phyloP scores from a whole-genome alignment of 208 protist genomes.

The Trypanosoma melophagium region DNA sequence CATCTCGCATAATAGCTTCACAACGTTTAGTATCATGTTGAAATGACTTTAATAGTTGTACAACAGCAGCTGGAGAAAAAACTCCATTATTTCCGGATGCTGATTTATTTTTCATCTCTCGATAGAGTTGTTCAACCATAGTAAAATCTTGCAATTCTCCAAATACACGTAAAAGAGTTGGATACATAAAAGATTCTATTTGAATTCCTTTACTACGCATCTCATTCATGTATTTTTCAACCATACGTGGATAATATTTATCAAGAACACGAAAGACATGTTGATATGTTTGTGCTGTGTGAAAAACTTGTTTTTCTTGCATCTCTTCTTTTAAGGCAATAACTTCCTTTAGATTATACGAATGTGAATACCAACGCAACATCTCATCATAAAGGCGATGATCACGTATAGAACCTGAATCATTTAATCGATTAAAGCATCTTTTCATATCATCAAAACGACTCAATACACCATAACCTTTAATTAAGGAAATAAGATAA shows the following conservation, averaged over 20 bases:
- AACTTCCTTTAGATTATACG: slow-evolving; percentile 86
- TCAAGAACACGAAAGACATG: slow-evolving; percentile 86
- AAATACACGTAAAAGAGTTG: slow-evolving; percentile 86
- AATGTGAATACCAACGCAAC: slow-evolving; percentile 83
- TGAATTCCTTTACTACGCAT: slow-evolving; percentile 76
- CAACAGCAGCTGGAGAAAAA: slow-evolving; percentile 49
- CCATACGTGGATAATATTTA: slow-evolving; percentile 87
- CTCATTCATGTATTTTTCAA: slow-evolving; percentile 85
- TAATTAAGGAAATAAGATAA: slow-evolving; percentile 68
- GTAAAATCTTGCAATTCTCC: slow-evolving; percentile 57
- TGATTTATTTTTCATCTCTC: slow-evolving; percentile 64
- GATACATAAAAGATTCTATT: slow-evolving; percentile 81
- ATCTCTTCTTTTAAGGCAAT: slow-evolving; percentile 90
- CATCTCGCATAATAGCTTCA: slow-evolving; percentile 61
- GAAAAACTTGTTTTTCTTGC: slow-evolving; percentile 68
- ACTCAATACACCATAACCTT: slow-evolving; percentile 80
- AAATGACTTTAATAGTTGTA: slow-evolving; percentile 71
- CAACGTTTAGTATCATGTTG: slow-evolving; percentile 46
- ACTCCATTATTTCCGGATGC: slow-evolving; percentile 31
- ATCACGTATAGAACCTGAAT: slow-evolving; percentile 52
- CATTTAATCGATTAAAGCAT: slow-evolving; percentile 62
- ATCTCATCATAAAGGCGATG: slow-evolving; percentile 88
- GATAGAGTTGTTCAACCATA: slow-evolving; percentile 73
- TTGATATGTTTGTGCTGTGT: slow-evolving; percentile 79
- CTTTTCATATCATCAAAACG: slow-evolving; percentile 76